A percentile compares a stretch with the other conserved stretches of the same genome.
Conservation (phyloP, 768 basidiomycete genomes). For the Gautieria morchelliformis region DNA sequence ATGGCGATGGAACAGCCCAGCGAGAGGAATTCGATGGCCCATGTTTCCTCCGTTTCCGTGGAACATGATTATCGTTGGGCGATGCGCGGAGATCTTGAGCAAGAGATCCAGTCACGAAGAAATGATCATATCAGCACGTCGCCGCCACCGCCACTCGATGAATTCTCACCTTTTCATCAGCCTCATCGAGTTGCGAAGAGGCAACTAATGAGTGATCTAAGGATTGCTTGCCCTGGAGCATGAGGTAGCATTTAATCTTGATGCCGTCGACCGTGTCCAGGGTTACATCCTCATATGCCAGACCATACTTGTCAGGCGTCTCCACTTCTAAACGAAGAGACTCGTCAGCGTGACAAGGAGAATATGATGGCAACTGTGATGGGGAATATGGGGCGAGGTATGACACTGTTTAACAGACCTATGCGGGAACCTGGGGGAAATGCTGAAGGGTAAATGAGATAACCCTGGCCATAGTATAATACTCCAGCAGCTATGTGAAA, state of each 20-base stretch:
- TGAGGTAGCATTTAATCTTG: constrained; percentile 66
- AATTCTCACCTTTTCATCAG: constrained; percentile 49
- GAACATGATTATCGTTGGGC: constrained; percentile 89
- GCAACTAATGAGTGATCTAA: not conserved
- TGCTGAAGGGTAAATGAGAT: constrained; percentile 83
- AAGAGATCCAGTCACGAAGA: not conserved
- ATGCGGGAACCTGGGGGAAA: constrained; percentile 72
- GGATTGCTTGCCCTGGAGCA: constrained; percentile 43
- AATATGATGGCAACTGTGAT: not conserved
- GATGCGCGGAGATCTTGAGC: constrained; percentile 31
- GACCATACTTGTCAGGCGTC: constrained; percentile 53
- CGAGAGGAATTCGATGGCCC: constrained; percentile 87
- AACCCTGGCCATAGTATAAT: constrained; percentile 80
- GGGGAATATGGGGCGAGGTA: not conserved
- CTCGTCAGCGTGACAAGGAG: not conserved
- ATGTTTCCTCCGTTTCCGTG: constrained; percentile 85
- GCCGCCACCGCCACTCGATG: not conserved
- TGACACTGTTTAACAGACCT: constrained; percentile 31
- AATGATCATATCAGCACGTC: not conserved
- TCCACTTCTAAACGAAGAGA: constrained; percentile 48
- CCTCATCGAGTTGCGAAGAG: constrained; percentile 17
- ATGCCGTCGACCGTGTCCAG: constrained; percentile 67
- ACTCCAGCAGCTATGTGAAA: constrained; percentile 49
- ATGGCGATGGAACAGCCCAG: constrained; percentile 66
- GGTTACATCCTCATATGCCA: constrained; percentile 68